Conservation (phyloP, 441 rosid genomes). For the Pelargonium citronellum region DNA sequence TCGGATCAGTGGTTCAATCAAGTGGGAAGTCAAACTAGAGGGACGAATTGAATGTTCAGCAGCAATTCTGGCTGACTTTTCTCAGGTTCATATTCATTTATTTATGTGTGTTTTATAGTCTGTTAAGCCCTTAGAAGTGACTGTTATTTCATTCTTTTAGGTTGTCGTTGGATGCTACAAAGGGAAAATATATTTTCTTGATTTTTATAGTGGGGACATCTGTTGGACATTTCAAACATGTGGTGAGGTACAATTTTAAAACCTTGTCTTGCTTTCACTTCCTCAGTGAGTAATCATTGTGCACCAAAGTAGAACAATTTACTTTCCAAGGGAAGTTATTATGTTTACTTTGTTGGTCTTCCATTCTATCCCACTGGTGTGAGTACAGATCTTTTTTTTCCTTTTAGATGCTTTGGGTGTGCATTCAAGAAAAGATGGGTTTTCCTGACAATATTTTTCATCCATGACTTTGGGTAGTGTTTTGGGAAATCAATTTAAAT, state of each 20-base stretch:
- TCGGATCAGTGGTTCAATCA: conserved; percentile 59
- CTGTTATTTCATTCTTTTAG: conserved; percentile 30
- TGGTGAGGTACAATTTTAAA: conserved; percentile 60
- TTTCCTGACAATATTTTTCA: too few relatives aligned
- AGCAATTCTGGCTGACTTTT: conserved; percentile 60
- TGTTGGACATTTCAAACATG: conserved; percentile 78
- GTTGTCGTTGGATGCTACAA: conserved; percentile 86
- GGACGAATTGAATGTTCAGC: conserved; percentile 92
- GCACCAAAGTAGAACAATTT: neutral
- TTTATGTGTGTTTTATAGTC: conserved; percentile 10
- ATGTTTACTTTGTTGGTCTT: neutral
- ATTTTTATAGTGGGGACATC: conserved; percentile 53
- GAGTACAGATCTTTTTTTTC: too few relatives aligned
- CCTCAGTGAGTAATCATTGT: neutral
- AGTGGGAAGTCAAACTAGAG: conserved; percentile 64
- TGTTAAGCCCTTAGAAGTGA: conserved; percentile 20
- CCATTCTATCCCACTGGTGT: too few relatives aligned
- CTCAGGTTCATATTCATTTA: conserved; percentile 48
- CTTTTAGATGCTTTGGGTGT: too few relatives aligned
- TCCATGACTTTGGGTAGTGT: too few relatives aligned
- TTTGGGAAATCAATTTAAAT: too few relatives aligned
- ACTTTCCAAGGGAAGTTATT: too few relatives aligned
- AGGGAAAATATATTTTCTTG: conserved; percentile 75
- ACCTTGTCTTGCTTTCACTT: conserved; percentile 5
- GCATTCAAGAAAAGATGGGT: too few relatives aligned